These are phyloP conservation scores for Suillus tomentosus DNA, from an alignment of 768 basidiomycete species.

Conservation along the genomic window DNA sequence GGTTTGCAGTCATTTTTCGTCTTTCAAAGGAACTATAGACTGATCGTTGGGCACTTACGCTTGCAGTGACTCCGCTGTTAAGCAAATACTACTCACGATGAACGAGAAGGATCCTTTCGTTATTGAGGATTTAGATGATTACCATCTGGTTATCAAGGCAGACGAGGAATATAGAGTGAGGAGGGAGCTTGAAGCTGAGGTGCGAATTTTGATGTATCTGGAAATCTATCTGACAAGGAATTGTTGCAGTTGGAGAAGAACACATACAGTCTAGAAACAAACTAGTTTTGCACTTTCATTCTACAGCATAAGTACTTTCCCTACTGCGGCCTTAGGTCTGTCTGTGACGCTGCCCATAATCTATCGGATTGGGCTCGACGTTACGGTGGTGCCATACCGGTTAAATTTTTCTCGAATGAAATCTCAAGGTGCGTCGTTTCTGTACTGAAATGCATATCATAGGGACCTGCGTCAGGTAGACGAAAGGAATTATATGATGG, in stretches of 20 bases:
- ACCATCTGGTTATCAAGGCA: constrained; percentile 80
- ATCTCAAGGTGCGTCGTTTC: background rate
- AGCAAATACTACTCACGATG: constrained; percentile 82
- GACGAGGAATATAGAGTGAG: constrained; percentile 78
- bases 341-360: background rate
- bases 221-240: constrained; percentile 9
- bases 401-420: background rate
- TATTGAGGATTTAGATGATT: constrained; percentile 85
- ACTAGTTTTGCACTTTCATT: constrained; percentile 2
- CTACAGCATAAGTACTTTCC: background rate
- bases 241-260: constrained; percentile 75
- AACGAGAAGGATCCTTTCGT: constrained; percentile 81
- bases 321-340: background rate
- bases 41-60: constrained; percentile 4
- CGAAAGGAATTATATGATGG: background rate
- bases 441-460: background rate
- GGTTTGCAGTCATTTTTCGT: constrained; percentile 42
- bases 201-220: constrained; percentile 34
- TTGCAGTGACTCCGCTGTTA: constrained; percentile 81
- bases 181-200: constrained; percentile 76
- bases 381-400: background rate
- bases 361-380: background rate
- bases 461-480: background rate
- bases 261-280: constrained; percentile 68
- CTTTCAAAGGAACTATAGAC: background rate